Conservation (phyloP, 371 early-diverging fungal genomes). For the Mucor circinelloides region DNA sequence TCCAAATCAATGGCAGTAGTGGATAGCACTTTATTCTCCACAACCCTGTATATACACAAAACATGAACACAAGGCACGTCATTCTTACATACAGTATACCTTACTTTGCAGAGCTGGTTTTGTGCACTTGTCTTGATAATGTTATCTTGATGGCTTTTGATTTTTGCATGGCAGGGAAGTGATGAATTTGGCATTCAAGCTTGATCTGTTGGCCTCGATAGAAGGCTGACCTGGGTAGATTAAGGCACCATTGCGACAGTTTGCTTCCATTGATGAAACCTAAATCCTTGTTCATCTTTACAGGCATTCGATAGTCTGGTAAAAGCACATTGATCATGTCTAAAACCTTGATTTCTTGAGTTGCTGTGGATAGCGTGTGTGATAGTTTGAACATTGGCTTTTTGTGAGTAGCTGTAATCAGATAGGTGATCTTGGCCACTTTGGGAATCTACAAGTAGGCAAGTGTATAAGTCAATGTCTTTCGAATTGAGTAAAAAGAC, state of each 20-base stretch:
- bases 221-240: constrained; percentile 11
- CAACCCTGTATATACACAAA: not conserved
- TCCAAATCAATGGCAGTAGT: constrained; percentile 8
- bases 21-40: constrained; percentile 13
- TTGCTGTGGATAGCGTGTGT: constrained; percentile 1
- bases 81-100: not conserved
- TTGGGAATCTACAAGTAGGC: constrained; percentile 15
- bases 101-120: constrained; percentile 21
- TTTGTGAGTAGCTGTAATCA: constrained; percentile 21
- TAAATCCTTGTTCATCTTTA: constrained; percentile 2
- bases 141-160: constrained; percentile 10
- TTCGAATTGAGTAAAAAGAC: not conserved
- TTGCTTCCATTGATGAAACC: constrained; percentile 16
- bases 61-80: not conserved
- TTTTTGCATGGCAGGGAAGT: constrained; percentile 23
- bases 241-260: constrained; percentile 12
- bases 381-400: constrained; percentile 18
- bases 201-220: constrained; percentile 10
- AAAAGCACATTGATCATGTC: constrained; percentile 14
- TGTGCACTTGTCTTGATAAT: constrained; percentile 11
- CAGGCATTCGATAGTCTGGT: not conserved
- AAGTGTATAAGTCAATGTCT: not conserved
- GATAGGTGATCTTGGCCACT: constrained; percentile 12
- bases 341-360: not conserved
- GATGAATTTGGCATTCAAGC: constrained; percentile 8